These are phyloP conservation scores for Vanilla planifolia DNA, from an alignment of 106 monocot genomes.

Conservation along the genomic window DNA sequence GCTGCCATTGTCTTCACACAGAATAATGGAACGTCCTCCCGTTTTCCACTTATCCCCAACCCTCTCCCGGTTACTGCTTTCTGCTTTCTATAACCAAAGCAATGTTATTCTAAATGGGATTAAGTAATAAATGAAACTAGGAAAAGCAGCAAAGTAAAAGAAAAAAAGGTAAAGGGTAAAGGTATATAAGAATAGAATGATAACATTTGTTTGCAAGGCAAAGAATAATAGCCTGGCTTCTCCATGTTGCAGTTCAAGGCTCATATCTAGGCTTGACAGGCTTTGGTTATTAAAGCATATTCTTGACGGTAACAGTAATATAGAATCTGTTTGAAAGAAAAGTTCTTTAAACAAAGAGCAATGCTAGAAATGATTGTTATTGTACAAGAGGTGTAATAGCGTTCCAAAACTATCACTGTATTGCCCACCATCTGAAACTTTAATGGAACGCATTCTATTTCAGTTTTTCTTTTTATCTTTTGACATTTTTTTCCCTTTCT, in stretches of 20 bases:
- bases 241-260: not conserved
- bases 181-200: not conserved
- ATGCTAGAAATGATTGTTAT: not conserved
- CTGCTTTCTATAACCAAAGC: not conserved
- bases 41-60: not conserved
- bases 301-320: not conserved
- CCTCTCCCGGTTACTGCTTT: slow-evolving; percentile 3
- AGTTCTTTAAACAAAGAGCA: not conserved
- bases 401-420: too few relatives aligned
- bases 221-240: not conserved
- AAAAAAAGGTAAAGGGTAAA: slow-evolving; percentile 10
- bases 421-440: too few relatives aligned
- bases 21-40: not conserved
- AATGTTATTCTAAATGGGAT: not conserved
- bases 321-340: not conserved
- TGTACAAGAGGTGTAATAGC: not conserved
- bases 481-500: too few relatives aligned
- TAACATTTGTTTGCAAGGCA: not conserved
- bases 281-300: slow-evolving; percentile 1
- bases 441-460: too few relatives aligned
- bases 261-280: not conserved
- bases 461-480: too few relatives aligned
- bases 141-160: slow-evolving; percentile 4
- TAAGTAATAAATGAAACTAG: not conserved
- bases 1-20: slow-evolving; percentile 9